phyloP scores from a whole-genome alignment of 192 early-diverging fungal genomes.

The Backusella westeae region DNA sequence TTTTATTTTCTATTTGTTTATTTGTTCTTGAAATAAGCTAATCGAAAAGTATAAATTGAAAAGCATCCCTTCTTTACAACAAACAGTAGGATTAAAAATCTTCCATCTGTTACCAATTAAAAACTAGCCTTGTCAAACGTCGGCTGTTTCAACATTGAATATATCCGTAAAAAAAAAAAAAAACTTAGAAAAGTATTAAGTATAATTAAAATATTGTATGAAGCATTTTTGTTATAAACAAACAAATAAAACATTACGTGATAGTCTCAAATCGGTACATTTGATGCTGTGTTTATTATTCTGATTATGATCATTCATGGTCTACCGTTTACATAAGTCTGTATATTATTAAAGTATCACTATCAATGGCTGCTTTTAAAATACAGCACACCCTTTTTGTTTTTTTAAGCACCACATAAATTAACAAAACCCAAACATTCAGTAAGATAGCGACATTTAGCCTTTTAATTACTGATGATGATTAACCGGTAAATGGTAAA shows the following conservation, averaged over 20 bases:
- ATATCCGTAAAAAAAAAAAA: not conserved
- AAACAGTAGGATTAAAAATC: not conserved
- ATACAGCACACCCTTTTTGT: not conserved
- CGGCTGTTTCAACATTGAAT: not conserved
- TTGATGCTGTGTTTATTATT: not conserved
- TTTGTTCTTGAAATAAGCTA: not conserved
- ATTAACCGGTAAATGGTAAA: not conserved
- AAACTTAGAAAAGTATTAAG: not conserved
- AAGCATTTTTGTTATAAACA: not conserved
- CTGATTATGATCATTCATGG: not conserved
- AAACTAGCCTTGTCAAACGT: not conserved
- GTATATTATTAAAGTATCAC: not conserved
- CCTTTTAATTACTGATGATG: not conserved
- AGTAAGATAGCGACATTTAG: not conserved
- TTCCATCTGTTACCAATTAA: not conserved
- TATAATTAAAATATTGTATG: not conserved
- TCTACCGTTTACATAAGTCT: not conserved
- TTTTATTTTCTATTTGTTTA: not conserved
- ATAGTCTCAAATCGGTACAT: not conserved
- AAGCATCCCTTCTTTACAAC: not conserved
- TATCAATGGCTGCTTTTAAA: not conserved
- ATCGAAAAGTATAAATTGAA: constrained; percentile 6
- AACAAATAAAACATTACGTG: not conserved
- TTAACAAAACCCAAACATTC: not conserved
- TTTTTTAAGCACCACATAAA: constrained; percentile 3